Base-by-base conservation (phyloP, 208 protist species). In the Plasmodiophora brassicae region DNA sequence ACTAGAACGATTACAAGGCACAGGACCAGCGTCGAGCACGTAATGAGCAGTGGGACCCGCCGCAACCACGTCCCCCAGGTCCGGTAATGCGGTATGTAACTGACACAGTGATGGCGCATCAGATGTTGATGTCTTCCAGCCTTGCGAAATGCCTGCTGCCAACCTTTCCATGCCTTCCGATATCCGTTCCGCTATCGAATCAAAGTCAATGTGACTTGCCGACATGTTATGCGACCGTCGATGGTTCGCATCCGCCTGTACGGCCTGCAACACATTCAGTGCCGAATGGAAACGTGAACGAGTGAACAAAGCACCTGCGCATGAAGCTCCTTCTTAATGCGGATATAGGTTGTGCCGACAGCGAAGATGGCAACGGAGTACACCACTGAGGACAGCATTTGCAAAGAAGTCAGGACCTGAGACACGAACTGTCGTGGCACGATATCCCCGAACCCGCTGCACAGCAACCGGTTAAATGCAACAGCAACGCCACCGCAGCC, bases 291-390 rank as follows among this genome's bases (percentile, higher is more conserved):
- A n/a, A n/a, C n/a, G n/a, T n/a, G 14, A 38, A 38, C 65, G 65
- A n/a, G 65, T 78, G 32, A 5, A 36, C 32, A n/a, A 38, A 14
- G 10, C 14, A 44, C n/a, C n/a, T 38, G 32, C 10, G 65, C 65
- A 32, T 78, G 32, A 8, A 78, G 65, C n/a, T 78, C 65, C 32
- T 32, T n/a, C 65, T 78, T n/a, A 78, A 78, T 78, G 5, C 65
- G 5, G 32, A 78, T 78, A 32, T 78, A 38, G 5, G 65, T 78
- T 78, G 65, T 78, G 65, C 65, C 65, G 41, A 78, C 65, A 38
- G 65, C 65, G n/a, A 78, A 78, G 41, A 78, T 78, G 65, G 65
- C 65, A 78, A 78, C 65, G 5, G 65, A 78, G 41, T 78, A 78
- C 5, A 78, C 10, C 5, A 78, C 65, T 38, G 65, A 78, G 20